A percentile compares a stretch with the other conserved stretches of the same genome.
These are phyloP conservation scores for Alternaria dauci DNA, from an alignment of 2,329 filamentous ascomycete genomes.

Conservation along the genomic window DNA sequence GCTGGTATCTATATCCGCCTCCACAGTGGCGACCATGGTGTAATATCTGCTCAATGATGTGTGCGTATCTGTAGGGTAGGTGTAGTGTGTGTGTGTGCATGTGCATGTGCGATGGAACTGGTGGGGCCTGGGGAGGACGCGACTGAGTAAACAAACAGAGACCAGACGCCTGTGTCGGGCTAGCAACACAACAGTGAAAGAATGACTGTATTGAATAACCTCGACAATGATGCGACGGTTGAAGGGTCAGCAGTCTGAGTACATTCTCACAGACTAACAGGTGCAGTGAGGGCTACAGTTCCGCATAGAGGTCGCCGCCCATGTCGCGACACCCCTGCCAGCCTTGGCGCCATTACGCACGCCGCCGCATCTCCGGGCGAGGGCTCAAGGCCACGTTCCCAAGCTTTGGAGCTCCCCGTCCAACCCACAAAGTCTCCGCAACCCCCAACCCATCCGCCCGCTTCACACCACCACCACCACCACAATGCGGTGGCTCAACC, in stretches of 20 bases:
- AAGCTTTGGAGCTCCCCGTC: constrained; percentile 23
- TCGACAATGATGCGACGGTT: not conserved
- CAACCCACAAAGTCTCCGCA: constrained; percentile 30
- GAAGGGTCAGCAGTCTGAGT: not conserved
- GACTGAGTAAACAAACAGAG: constrained; percentile 47
- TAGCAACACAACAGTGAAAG: not conserved
- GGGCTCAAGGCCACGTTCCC: constrained; percentile 46
- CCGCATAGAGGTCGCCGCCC: not conserved
- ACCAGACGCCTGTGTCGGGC: constrained; percentile 1
- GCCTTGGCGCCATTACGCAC: constrained; percentile 42
- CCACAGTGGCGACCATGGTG: constrained; percentile 38
- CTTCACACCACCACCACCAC: constrained; percentile 24
- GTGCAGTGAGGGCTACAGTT: not conserved
- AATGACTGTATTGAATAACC: not conserved
- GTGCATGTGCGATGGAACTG: constrained; percentile 20
- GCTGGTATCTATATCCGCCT: constrained; percentile 36
- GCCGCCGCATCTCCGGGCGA: constrained; percentile 25
- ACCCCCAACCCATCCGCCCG: constrained; percentile 26
- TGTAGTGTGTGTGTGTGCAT: constrained; percentile 21
- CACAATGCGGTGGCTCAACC: constrained; percentile 72
- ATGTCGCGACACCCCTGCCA: constrained; percentile 26
- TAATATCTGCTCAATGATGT: constrained; percentile 33
- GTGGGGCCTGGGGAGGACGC: constrained; percentile 38
- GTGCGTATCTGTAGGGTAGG: constrained; percentile 16
- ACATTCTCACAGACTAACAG: not conserved